These are phyloP conservation scores for Aspergillus panamensis DNA, from an alignment of 495 filamentous ascomycete genomes.

Conservation along the genomic window DNA sequence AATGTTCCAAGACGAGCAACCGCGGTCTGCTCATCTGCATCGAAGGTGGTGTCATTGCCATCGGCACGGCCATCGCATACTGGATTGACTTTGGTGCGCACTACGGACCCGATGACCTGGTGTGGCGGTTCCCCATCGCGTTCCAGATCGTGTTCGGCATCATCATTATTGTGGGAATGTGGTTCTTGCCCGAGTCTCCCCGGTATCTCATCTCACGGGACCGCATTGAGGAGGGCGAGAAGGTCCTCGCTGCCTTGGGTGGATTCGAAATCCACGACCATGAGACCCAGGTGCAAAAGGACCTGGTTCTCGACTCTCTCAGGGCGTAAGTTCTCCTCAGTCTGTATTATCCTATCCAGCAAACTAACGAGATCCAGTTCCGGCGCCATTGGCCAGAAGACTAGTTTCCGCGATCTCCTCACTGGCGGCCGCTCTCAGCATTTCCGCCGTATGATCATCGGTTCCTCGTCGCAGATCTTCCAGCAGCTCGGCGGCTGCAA, in stretches of 20 bases:
- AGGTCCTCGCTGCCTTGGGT: constrained; percentile 65
- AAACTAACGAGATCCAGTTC: constrained; percentile 23
- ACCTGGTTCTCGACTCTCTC: constrained; percentile 72
- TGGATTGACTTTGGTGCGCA: constrained; percentile 82
- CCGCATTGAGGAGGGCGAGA: constrained; percentile 62
- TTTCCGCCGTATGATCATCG: constrained; percentile 48
- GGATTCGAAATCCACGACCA: constrained; percentile 56
- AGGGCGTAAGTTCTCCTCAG: constrained; percentile 53
- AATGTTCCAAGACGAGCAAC: constrained; percentile 71
- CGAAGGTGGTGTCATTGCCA: constrained; percentile 74
- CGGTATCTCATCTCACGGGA: constrained; percentile 69
- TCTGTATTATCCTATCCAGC: constrained; percentile 5
- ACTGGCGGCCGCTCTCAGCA: constrained; percentile 45
- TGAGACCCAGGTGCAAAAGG: constrained; percentile 56
- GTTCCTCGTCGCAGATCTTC: constrained; percentile 67
- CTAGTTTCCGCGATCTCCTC: constrained; percentile 38
- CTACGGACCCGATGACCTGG: constrained; percentile 60
- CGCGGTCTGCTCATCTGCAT: constrained; percentile 82
- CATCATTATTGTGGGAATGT: constrained; percentile 60
- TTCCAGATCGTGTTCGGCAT: constrained; percentile 76
- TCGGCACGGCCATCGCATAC: constrained; percentile 72
- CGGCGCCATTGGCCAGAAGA: constrained; percentile 32
- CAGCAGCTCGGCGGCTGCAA: constrained; percentile 78
- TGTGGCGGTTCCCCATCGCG: constrained; percentile 79
- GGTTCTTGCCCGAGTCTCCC: constrained; percentile 70